A percentile compares a stretch with the other conserved stretches of the same genome.
Conservation (phyloP, 2,329 filamentous ascomycete species). For the Fusarium sp. region DNA sequence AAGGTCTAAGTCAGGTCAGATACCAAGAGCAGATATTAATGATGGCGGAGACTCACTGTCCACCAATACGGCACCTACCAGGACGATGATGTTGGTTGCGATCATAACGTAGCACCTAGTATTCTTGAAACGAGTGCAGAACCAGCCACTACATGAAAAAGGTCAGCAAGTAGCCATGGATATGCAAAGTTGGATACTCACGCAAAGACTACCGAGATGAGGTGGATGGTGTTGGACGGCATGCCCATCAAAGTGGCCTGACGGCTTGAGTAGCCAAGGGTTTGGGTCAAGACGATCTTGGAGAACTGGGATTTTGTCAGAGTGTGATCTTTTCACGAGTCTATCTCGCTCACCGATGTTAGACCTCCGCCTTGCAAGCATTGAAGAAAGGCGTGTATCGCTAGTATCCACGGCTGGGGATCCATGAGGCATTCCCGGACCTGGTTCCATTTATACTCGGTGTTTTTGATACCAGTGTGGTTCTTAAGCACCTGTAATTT, state of each 20-base stretch:
- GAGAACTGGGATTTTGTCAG: rapidly evolving
- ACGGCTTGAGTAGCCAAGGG: neutral
- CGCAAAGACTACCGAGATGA: neutral
- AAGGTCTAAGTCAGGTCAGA: neutral
- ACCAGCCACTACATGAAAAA: neutral
- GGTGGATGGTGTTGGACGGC: neutral
- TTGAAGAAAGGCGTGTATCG: neutral
- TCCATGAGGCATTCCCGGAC: neutral
- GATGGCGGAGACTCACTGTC: neutral
- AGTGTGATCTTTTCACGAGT: too few species aligned
- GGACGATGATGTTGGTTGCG: neutral
- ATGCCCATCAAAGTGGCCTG: neutral
- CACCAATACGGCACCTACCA: neutral
- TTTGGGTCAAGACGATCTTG: neutral
- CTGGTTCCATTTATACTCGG: neutral
- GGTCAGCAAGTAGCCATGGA: rapidly evolving
- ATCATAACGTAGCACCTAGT: neutral
- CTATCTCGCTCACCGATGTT: neutral
- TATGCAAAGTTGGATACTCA: rapidly evolving
- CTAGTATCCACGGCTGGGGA: neutral
- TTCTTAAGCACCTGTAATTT: neutral
- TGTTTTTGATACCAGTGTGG: neutral
- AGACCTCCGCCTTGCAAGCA: rapidly evolving
- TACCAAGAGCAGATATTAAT: rapidly evolving
- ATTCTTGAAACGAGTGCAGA: neutral